Evolutionary conservation across 306 rosid species (phyloP).

Genomic region (Canavalia gladiata): DNA sequence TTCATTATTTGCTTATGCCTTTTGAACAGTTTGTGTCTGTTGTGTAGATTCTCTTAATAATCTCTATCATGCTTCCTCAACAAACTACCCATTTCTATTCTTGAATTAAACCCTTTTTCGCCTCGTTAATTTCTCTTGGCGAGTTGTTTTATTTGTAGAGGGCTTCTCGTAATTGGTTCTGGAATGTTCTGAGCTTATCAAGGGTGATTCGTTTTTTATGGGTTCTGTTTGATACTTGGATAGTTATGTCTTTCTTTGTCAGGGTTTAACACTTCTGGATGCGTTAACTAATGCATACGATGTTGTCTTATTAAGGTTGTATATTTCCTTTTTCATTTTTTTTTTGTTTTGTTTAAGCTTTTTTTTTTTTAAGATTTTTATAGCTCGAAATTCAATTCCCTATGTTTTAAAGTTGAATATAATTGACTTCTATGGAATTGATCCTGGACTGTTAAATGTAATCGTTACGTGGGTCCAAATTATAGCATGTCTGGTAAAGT

Average conservation of each 20-base stretch:
- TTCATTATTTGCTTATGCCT: background rate
- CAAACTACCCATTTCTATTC: background rate
- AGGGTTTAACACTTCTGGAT: background rate
- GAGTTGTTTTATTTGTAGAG: background rate
- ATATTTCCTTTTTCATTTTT: background rate
- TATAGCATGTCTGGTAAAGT: no score
- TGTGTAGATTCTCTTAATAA: background rate
- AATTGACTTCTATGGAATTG: no score
- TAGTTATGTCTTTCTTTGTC: background rate
- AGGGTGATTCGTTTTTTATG: background rate
- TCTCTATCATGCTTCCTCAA: background rate
- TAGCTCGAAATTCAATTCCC: background rate
- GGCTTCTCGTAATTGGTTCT: background rate
- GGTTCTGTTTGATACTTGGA: background rate
- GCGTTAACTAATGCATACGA: background rate
- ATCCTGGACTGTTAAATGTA: no score
- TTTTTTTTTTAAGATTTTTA: background rate
- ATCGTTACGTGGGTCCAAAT: no score
- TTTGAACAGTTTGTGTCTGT: background rate
- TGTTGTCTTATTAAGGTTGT: background rate
- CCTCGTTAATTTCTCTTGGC: background rate
- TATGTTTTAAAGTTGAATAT: no score
- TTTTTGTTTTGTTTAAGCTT: background rate
- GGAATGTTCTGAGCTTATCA: background rate
- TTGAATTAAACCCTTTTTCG: background rate